Base-by-base conservation (phyloP, 192 early-diverging fungal species). In the Umbelopsis isabellina region DNA sequence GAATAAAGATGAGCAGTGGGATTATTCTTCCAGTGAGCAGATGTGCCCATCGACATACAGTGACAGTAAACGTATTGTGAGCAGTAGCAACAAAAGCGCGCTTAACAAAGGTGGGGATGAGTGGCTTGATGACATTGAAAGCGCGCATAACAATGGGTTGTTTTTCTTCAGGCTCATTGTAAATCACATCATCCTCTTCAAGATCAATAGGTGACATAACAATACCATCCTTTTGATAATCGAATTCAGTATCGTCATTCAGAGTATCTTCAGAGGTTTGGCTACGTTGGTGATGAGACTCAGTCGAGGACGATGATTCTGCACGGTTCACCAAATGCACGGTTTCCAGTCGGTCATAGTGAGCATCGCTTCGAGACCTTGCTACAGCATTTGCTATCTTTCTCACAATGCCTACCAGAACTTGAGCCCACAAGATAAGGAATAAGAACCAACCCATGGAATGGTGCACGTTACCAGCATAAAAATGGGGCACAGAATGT, bases 391-490 rank as follows among this genome's bases (percentile, higher is more conserved):
- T 79, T 11, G 77, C 66, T 9, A 79, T 67, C 23, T 79, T 79
- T 49, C 77, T 50, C 10, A 74, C 55, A 4, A 79, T 68, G 15
- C 77, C 72, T 16, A 79, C 67, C 21, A 25, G 25, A 65, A 79
- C 46, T 41, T 79, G 77, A 21, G 46, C 52, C 66, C 67, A 70
- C 12, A 79, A 51, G 23, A 79, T 66, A 20, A 68, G n/a, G 35
- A 70, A 79, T 8, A 79, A 5, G 22, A 73, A 35, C 77, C 77
- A 74, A 6, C 77, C 77, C 37, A 74, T 45, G 15, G 72, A 61
- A 71, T 79, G 77, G 33, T 79, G 77, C 4, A 70, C 55, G 20
- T 79, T 79, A 16, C 72, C 72, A 16, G 65, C 46, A 48, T 79
- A 79, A 15, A 79, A 52, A 47, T 74, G 72, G 11, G 77, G 77